A percentile compares a stretch with the other conserved stretches of the same genome.
These are phyloP conservation scores for Penicillium cataractarum DNA, from an alignment of 495 filamentous ascomycete species.

Conservation along the genomic window DNA sequence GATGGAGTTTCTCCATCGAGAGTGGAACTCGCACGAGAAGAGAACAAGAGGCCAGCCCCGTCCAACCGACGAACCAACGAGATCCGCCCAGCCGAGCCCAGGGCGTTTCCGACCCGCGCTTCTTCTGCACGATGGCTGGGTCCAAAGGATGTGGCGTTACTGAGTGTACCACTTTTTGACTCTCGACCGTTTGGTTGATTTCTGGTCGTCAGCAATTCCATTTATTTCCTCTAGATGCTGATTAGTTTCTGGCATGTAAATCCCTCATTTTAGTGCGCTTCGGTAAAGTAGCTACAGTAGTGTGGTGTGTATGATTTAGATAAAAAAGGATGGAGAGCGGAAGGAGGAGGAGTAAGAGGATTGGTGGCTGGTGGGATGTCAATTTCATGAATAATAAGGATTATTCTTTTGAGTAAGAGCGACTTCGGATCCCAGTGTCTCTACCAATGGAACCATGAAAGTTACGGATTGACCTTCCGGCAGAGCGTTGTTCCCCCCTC, in stretches of 20 bases:
- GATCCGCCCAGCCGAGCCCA: constrained; percentile 1
- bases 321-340: not conserved
- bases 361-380: not conserved
- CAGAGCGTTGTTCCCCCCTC: constrained; percentile 12
- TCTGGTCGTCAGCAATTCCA: constrained; percentile 10
- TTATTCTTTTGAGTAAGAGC: not conserved
- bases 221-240: not conserved
- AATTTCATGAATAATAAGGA: not conserved
- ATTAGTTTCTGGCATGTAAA: constrained; percentile 2
- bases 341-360: too few species aligned
- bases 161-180: not conserved
- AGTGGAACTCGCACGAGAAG: not conserved
- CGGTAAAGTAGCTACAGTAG: not conserved
- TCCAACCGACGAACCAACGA: not conserved
- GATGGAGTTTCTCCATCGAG: not conserved
- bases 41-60: not conserved
- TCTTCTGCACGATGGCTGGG: constrained; percentile 6
- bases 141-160: constrained; percentile 7
- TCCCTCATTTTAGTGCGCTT: constrained; percentile 4
- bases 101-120: constrained; percentile 3
- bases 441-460: not conserved
- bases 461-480: constrained; percentile 4
- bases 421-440: not conserved
- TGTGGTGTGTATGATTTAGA: not conserved
- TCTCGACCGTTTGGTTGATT: constrained; percentile 1